phyloP scores from a whole-genome alignment of 2,329 filamentous ascomycete genomes.

The Aspergillus alliaceus region DNA sequence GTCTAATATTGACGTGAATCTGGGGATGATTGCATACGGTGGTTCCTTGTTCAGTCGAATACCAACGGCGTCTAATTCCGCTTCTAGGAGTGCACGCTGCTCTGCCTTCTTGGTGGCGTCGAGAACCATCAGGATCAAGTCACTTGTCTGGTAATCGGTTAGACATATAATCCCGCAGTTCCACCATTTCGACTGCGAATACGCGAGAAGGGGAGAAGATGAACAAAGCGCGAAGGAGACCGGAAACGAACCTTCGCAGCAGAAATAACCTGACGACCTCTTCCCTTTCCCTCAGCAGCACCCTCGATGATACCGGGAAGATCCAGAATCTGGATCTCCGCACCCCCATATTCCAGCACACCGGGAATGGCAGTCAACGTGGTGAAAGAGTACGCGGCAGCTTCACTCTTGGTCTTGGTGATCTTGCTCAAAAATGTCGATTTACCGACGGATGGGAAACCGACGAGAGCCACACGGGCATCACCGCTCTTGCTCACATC shows the following conservation, averaged over 20 bases:
- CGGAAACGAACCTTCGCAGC: conserved; percentile 69
- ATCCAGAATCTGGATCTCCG: conserved; percentile 97
- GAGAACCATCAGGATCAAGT: conserved; percentile 93
- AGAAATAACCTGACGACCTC: conserved; percentile 94
- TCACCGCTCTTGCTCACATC: conserved; percentile 96
- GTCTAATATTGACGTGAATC: not conserved
- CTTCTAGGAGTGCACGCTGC: conserved; percentile 84
- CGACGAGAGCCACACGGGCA: conserved; percentile 92
- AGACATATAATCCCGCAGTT: not conserved
- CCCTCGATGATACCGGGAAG: conserved; percentile 98
- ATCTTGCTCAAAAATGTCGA: conserved; percentile 99
- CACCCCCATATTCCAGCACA: conserved; percentile 94
- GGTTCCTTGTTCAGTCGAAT: conserved; percentile 90
- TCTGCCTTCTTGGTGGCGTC: conserved; percentile 96
- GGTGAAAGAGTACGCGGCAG: conserved; percentile 95
- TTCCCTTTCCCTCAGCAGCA: conserved; percentile 89
- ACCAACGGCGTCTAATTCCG: conserved; percentile 90
- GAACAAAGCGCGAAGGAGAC: not conserved
- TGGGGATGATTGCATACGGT: conserved; percentile 59
- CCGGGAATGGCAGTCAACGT: conserved; percentile 96
- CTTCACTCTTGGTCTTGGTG: conserved; percentile 95
- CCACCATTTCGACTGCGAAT: too few relatives aligned
- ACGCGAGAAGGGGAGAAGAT: not conserved
- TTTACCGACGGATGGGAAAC: conserved; percentile 98
- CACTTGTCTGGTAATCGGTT: conserved; percentile 65